A percentile compares a stretch with the other conserved stretches of the same genome.
Conservation (phyloP, 768 basidiomycete genomes). For the Cystobasidium onofrii region DNA sequence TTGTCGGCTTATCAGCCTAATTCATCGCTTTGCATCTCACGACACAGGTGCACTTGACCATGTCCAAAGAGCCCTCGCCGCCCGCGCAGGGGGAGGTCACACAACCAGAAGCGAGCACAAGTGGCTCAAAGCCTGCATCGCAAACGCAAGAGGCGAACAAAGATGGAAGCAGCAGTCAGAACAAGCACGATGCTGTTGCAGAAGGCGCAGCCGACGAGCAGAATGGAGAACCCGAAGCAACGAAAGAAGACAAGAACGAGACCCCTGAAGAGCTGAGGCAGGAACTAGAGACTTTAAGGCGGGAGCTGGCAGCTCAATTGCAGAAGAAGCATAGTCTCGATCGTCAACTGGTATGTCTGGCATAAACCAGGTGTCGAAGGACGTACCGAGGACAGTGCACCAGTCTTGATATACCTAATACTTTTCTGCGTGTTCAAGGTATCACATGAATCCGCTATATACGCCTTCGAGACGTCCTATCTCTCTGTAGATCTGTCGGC, state of each 20-base stretch:
- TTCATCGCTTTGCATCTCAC: not conserved
- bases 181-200: not conserved
- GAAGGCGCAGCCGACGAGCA: not conserved
- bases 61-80: not conserved
- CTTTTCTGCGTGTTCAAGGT: not conserved
- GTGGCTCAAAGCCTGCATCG: not conserved
- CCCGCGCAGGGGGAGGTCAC: not conserved
- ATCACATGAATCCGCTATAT: constrained; percentile 22
- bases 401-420: not conserved
- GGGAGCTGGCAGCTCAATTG: not conserved
- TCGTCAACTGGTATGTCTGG: constrained; percentile 10
- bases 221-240: not conserved
- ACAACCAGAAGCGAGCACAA: not conserved
- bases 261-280: constrained; percentile 20
- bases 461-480: constrained; percentile 34
- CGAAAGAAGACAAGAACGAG: constrained; percentile 5
- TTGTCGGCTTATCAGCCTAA: too few species aligned
- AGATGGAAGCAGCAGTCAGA: not conserved
- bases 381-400: too few species aligned
- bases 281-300: not conserved
- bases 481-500: constrained; percentile 28
- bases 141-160: not conserved
- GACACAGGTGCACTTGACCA: not conserved
- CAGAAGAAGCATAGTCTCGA: constrained; percentile 29
- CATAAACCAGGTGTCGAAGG: too few species aligned